These are phyloP conservation scores for Pythium guiyangense DNA, from an alignment of 352 stramenopile species.

Conservation along the genomic window DNA sequence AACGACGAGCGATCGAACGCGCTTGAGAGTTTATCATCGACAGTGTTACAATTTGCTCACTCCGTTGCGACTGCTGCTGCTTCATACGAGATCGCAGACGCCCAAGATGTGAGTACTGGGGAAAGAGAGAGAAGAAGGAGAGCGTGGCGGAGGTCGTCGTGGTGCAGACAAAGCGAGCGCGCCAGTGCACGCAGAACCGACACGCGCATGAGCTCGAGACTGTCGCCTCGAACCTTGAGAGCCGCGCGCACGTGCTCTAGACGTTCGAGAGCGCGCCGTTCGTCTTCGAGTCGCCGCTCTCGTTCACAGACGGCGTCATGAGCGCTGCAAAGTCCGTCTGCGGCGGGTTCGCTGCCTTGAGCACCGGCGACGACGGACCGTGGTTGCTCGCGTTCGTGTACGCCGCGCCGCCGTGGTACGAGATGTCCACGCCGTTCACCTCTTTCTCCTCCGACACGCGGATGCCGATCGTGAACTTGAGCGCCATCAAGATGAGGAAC, in stretches of 20 bases:
- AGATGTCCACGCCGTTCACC: constrained; percentile 71
- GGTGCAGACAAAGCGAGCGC: too few species aligned
- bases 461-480: constrained; percentile 69
- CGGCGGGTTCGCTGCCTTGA: constrained; percentile 32
- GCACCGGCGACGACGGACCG: constrained; percentile 21
- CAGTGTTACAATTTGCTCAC: too few species aligned
- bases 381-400: constrained; percentile 49
- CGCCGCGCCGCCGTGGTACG: constrained; percentile 65
- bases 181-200: too few species aligned
- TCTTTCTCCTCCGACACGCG: constrained; percentile 78
- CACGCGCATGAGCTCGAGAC: too few species aligned
- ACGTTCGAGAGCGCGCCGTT: constrained; percentile 15
- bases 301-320: constrained; percentile 22
- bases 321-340: constrained; percentile 23
- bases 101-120: too few species aligned
- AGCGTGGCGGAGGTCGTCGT: too few species aligned
- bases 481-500: constrained; percentile 60
- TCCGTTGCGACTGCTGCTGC: too few species aligned
- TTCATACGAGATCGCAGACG: too few species aligned
- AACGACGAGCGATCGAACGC: too few species aligned
- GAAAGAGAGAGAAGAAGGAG: too few species aligned
- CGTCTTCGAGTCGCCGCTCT: constrained; percentile 2
- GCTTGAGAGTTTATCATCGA: too few species aligned
- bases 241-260: constrained; percentile 2
- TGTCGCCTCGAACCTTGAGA: too few species aligned